Conservation (phyloP, 495 filamentous ascomycete species). For the Hyaloscypha variabilis region DNA sequence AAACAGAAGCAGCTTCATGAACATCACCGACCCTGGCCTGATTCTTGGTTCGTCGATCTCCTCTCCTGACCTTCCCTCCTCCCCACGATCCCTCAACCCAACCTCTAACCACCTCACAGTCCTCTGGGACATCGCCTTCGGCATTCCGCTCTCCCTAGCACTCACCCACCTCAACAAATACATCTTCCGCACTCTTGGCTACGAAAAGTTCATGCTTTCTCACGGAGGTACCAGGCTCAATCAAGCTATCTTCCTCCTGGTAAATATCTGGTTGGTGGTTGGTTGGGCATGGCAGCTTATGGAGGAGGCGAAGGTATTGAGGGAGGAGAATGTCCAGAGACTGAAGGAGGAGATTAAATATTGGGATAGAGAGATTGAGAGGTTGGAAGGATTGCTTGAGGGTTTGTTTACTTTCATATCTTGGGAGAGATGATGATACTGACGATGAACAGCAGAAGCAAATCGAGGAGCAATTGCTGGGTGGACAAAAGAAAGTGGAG, state of each 20-base stretch:
- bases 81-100: neutral
- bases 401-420: neutral
- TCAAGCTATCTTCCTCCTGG: neutral
- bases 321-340: slow-evolving; percentile 9
- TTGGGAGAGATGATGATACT: neutral
- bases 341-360: slow-evolving; percentile 2
- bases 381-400: slow-evolving; percentile 6
- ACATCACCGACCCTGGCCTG: slow-evolving; percentile 5
- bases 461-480: neutral
- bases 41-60: slow-evolving; percentile 9
- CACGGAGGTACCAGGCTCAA: neutral
- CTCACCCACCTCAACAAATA: slow-evolving; percentile 1
- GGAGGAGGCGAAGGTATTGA: neutral
- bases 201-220: slow-evolving; percentile 16
- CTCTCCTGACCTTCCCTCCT: neutral
- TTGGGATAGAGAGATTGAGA: slow-evolving; percentile 15
- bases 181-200: neutral
- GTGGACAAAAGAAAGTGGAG: neutral
- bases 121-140: slow-evolving; percentile 7
- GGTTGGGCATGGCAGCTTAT: slow-evolving; percentile 9
- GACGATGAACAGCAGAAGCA: neutral
- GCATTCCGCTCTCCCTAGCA: slow-evolving; percentile 9
- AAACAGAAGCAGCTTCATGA: neutral
- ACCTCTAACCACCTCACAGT: slow-evolving; percentile 1
- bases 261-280: slow-evolving; percentile 9